Conservation (phyloP, 352 stramenopile species). For the Hyaloperonospora brassicae region DNA sequence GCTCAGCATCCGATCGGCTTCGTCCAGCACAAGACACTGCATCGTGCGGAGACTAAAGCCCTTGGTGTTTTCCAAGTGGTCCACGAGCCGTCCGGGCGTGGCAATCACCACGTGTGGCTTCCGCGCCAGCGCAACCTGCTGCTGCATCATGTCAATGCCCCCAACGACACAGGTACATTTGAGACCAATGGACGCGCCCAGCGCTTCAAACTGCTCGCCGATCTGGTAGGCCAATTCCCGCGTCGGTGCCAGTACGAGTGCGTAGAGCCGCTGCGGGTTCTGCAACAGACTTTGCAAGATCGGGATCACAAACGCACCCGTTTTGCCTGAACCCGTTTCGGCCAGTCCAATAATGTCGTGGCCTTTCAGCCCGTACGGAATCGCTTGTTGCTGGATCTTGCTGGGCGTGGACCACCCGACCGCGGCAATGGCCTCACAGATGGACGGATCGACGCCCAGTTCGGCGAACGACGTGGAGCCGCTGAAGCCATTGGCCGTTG, state of each 20-base stretch:
- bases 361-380: constrained; percentile 88
- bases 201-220: constrained; percentile 89
- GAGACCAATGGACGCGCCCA: constrained; percentile 88
- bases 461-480: constrained; percentile 81
- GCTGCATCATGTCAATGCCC: constrained; percentile 95
- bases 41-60: constrained; percentile 89
- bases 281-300: constrained; percentile 90
- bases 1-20: constrained; percentile 92
- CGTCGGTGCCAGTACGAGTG: constrained; percentile 89
- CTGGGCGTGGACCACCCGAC: constrained; percentile 92
- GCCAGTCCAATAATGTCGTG: constrained; percentile 96
- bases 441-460: constrained; percentile 84
- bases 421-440: constrained; percentile 88
- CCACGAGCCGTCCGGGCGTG: constrained; percentile 89
- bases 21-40: constrained; percentile 91
- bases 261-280: constrained; percentile 86
- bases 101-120: constrained; percentile 95
- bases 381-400: constrained; percentile 92
- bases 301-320: constrained; percentile 90
- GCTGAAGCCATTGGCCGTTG: constrained; percentile 42
- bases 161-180: constrained; percentile 90
- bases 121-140: constrained; percentile 94
- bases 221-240: constrained; percentile 96
- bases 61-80: constrained; percentile 96
- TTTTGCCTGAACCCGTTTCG: constrained; percentile 94